These are phyloP conservation scores for Cryptococcus neoformans DNA, from an alignment of 1,284 basidiomycete genomes.

Conservation along the genomic window DNA sequence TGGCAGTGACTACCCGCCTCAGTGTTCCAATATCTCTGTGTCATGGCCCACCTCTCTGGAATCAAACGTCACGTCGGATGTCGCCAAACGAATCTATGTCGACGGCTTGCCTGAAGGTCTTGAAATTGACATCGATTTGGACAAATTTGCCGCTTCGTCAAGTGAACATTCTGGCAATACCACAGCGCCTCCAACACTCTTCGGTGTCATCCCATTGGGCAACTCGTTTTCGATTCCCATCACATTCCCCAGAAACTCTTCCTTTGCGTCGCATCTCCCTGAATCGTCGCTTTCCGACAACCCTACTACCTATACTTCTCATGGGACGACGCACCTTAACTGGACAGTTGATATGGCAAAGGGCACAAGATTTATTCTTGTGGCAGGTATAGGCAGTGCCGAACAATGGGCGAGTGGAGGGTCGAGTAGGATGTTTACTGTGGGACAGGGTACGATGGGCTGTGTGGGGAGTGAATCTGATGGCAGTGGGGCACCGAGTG, in stretches of 20 bases:
- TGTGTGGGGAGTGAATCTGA: constrained; percentile 23
- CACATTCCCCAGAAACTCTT: constrained; percentile 27
- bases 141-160: constrained; percentile 10
- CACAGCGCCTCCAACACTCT: constrained; percentile 43
- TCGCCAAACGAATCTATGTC: background rate
- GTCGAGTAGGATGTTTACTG: constrained; percentile 40
- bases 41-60: constrained; percentile 45
- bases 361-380: constrained; percentile 46
- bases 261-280: constrained; percentile 30
- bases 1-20: constrained; percentile 28
- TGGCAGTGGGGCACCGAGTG: constrained; percentile 22
- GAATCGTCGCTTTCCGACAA: constrained; percentile 25
- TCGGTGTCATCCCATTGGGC: constrained; percentile 46
- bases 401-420: constrained; percentile 47
- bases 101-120: background rate
- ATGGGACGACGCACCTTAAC: constrained; percentile 41
- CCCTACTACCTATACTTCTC: constrained; percentile 36
- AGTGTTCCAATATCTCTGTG: constrained; percentile 44
- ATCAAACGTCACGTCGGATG: constrained; percentile 25
- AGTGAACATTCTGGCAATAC: constrained; percentile 37
- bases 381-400: constrained; percentile 42
- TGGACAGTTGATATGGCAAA: constrained; percentile 44
- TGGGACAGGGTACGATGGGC: constrained; percentile 36
- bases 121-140: background rate
- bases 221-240: constrained; percentile 46